phyloP scores from a whole-genome alignment of 139 green algal genomes.

The Yamagishiella unicocca region DNA sequence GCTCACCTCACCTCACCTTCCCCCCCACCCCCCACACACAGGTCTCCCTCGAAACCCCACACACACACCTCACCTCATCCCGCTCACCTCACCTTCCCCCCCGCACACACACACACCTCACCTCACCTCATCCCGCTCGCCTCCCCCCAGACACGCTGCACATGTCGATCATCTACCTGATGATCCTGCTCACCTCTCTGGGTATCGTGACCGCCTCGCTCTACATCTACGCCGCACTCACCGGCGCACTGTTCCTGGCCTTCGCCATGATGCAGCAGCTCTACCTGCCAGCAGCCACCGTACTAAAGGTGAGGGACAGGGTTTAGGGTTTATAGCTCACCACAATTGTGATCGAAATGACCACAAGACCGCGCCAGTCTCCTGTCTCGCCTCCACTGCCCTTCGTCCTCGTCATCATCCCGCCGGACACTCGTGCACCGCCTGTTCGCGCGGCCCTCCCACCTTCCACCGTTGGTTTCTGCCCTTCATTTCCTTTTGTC shows the following conservation, averaged over 20 bases:
- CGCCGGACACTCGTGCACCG: too few species aligned
- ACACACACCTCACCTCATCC: too few species aligned
- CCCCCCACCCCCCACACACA: too few species aligned
- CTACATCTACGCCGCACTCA: constrained; percentile 62
- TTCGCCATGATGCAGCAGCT: constrained; percentile 70
- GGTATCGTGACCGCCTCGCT: constrained; percentile 66
- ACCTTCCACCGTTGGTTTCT: too few species aligned
- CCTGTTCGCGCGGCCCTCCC: too few species aligned
- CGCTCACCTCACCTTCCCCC: too few species aligned
- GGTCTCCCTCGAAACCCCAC: too few species aligned
- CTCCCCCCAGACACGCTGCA: constrained; percentile 58
- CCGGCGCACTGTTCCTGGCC: constrained; percentile 49
- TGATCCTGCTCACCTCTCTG: constrained; percentile 68
- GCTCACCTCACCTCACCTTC: too few species aligned
- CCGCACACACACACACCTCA: too few species aligned
- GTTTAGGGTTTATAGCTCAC: neutral
- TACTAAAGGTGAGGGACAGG: constrained; percentile 57
- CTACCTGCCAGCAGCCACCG: constrained; percentile 76
- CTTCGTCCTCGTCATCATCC: neutral
- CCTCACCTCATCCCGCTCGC: too few species aligned
- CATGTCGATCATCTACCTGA: constrained; percentile 70
- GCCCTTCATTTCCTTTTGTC: too few species aligned
- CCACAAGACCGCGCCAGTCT: neutral
- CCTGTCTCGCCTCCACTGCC: neutral
- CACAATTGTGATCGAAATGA: neutral